These are phyloP conservation scores for Elongisporangium senticosum DNA, from an alignment of 352 stramenopile genomes.

Conservation along the genomic window DNA sequence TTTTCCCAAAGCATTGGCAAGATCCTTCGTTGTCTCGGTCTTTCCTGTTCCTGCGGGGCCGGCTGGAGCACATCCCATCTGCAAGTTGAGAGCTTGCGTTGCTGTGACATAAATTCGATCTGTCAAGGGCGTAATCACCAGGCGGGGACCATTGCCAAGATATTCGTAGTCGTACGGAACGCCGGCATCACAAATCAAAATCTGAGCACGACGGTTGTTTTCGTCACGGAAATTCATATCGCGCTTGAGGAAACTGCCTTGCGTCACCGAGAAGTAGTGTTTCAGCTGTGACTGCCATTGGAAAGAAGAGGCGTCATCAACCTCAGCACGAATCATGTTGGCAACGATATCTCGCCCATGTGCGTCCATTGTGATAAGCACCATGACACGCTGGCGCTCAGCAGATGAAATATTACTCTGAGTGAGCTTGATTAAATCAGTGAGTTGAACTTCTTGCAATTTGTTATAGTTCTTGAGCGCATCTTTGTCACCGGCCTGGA, in stretches of 20 bases:
- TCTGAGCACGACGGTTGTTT: conserved; percentile 77
- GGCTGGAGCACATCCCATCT: conserved; percentile 78
- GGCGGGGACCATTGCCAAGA: conserved; percentile 89
- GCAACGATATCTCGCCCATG: conserved; percentile 94
- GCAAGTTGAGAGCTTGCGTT: conserved; percentile 92
- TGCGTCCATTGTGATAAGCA: conserved; percentile 95
- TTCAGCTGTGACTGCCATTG: conserved; percentile 96
- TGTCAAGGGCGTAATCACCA: conserved; percentile 95
- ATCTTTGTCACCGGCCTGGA: conserved; percentile 78
- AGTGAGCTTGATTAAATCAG: conserved; percentile 91
- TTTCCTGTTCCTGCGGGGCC: conserved; percentile 90
- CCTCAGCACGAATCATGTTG: conserved; percentile 90
- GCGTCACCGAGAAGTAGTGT: conserved; percentile 88
- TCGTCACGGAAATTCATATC: conserved; percentile 84
- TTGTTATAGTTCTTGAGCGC: conserved; percentile 89
- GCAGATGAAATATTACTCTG: conserved; percentile 89
- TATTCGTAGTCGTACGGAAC: conserved; percentile 98
- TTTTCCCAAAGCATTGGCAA: conserved; percentile 92
- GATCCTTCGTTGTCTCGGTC: conserved; percentile 95
- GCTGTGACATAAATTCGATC: conserved; percentile 96
- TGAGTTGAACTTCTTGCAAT: conserved; percentile 90
- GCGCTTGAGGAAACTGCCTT: conserved; percentile 87
- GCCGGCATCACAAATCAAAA: conserved; percentile 90
- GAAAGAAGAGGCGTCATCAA: conserved; percentile 83
- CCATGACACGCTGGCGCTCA: conserved; percentile 93